These are phyloP conservation scores for Botrytis elliptica DNA, from an alignment of 2,329 filamentous ascomycete species.

Conservation along the genomic window DNA sequence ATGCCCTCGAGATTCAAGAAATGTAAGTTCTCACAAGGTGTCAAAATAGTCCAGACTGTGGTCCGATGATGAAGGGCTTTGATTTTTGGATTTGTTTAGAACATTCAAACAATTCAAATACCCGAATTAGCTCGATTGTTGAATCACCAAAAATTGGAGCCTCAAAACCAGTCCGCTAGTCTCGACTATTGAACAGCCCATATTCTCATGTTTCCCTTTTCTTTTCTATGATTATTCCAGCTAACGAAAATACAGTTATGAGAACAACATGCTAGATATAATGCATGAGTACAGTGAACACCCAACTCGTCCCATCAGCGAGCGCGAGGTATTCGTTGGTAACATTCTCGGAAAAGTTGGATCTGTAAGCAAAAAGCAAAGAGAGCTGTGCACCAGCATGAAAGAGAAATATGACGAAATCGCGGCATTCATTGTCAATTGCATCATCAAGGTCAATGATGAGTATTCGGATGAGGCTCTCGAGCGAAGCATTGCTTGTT, in stretches of 20 bases:
- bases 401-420: slow-evolving; percentile 46
- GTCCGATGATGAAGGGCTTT: neutral
- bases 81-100: neutral
- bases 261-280: slow-evolving; percentile 49
- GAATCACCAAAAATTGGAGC: neutral
- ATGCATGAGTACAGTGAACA: slow-evolving; percentile 48
- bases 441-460: slow-evolving; percentile 45
- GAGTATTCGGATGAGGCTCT: slow-evolving; percentile 44
- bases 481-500: slow-evolving; percentile 50
- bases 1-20: slow-evolving; percentile 44
- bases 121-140: neutral
- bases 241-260: slow-evolving; percentile 45
- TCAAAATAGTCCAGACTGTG: neutral
- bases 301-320: slow-evolving; percentile 45
- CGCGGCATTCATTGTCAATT: slow-evolving; percentile 43
- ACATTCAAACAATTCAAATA: neutral
- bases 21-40: slow-evolving; percentile 42
- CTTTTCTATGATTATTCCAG: neutral
- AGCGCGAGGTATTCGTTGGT: slow-evolving; percentile 57
- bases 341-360: slow-evolving; percentile 53
- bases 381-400: slow-evolving; percentile 44
- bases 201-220: slow-evolving; percentile 23
- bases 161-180: neutral
- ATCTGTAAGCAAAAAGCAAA: slow-evolving; percentile 41
- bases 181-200: slow-evolving; percentile 11